Percentiles rank a stretch among this genome's conserved stretches.
These are phyloP conservation scores for Pleurotus giganteus DNA, from an alignment of 768 basidiomycete species.

Conservation along the genomic window DNA sequence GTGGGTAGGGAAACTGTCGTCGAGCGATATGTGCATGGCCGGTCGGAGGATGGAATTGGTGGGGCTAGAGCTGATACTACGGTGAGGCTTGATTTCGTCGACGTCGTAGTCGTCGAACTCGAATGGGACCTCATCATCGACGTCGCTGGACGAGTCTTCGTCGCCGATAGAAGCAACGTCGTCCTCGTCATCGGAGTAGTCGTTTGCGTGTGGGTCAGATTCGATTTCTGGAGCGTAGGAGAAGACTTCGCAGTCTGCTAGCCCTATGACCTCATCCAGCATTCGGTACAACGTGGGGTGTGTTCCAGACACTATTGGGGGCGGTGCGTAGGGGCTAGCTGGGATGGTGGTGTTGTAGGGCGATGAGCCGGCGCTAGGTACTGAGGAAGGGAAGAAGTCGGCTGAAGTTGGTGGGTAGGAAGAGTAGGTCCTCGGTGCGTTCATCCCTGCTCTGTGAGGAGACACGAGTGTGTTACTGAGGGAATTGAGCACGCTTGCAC, in stretches of 20 bases:
- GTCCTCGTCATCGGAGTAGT: conserved; percentile 78
- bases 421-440: conserved; percentile 79
- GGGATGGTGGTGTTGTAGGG: conserved; percentile 56
- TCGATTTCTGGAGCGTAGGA: conserved; percentile 92
- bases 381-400: conserved; percentile 74
- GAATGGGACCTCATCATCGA: conserved; percentile 67
- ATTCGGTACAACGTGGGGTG: conserved; percentile 87
- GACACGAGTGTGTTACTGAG: conserved; percentile 81
- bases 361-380: conserved; percentile 69
- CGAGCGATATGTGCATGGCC: conserved; percentile 38
- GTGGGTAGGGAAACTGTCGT: conserved; percentile 35
- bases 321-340: conserved; percentile 63
- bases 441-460: conserved; percentile 63
- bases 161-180: conserved; percentile 65
- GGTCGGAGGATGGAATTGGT: conserved; percentile 14
- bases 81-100: conserved; percentile 50
- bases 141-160: conserved; percentile 62
- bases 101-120: conserved; percentile 81
- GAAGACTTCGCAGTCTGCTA: conserved; percentile 93
- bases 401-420: conserved; percentile 75
- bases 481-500: conserved; percentile 76
- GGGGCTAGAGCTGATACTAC: conserved; percentile 32
- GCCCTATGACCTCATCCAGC: conserved; percentile 86
- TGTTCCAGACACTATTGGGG: conserved; percentile 75
- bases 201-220: conserved; percentile 89